Percentiles rank a stretch among this genome's conserved stretches.
Conservation (phyloP, 129 eudicot genomes). For the Lactuca sativa region DNA sequence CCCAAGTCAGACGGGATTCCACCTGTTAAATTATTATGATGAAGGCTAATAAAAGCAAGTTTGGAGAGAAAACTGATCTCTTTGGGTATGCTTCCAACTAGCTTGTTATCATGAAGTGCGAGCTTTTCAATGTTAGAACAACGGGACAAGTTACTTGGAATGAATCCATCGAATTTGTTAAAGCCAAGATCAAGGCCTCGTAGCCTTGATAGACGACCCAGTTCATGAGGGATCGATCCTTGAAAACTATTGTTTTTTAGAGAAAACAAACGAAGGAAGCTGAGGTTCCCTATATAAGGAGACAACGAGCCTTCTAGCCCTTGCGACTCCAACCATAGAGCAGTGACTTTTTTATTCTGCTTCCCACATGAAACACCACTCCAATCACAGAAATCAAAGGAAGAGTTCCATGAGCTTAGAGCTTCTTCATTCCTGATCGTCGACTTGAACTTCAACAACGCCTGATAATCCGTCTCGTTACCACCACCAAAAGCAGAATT, state of each 20-base stretch:
- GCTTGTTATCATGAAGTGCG: no score
- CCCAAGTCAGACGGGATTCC: no score
- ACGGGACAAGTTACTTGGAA: no score
- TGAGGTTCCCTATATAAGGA: constrained; percentile 27
- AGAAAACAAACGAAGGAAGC: not conserved
- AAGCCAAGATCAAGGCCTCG: no score
- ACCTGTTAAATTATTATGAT: no score
- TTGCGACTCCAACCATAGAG: not conserved
- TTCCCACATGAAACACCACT: constrained; percentile 22
- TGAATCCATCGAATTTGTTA: no score
- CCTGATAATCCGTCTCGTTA: not conserved
- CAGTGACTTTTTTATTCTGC: constrained; percentile 5
- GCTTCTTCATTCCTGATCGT: not conserved
- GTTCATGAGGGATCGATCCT: no score
- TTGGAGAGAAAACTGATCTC: no score
- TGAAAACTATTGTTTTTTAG: not conserved
- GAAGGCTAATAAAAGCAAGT: no score
- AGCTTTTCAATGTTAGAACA: no score
- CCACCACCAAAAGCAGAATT: not conserved
- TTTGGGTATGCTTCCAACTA: no score
- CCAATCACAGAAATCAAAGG: constrained; percentile 28
- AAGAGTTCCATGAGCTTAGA: constrained; percentile 22
- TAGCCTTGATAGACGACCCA: no score
- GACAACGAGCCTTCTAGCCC: constrained; percentile 21
- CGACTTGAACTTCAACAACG: not conserved